These are phyloP conservation scores for Auricularia heimuer DNA, from an alignment of 768 basidiomycete genomes.

Conservation along the genomic window DNA sequence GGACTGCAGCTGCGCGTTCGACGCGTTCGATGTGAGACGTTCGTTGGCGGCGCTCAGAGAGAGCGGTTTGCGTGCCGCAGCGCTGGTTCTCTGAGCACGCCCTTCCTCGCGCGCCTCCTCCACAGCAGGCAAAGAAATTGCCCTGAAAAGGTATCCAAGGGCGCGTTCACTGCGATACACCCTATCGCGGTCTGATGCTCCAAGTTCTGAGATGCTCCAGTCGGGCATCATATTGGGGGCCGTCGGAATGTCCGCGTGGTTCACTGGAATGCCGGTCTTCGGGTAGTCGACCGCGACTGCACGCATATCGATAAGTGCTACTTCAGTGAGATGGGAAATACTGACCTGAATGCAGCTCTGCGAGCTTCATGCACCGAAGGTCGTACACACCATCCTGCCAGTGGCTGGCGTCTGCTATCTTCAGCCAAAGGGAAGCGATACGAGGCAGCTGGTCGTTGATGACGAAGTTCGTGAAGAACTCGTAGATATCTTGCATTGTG, in stretches of 20 bases:
- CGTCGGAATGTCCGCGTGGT: slow-evolving; percentile 33
- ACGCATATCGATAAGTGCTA: neutral
- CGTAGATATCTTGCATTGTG: slow-evolving; percentile 54
- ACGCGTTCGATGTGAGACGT: too few relatives aligned
- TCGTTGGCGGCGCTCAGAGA: too few relatives aligned
- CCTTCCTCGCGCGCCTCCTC: neutral
- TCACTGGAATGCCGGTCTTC: slow-evolving; percentile 43
- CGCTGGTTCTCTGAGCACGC: too few relatives aligned
- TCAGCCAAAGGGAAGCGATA: slow-evolving; percentile 52
- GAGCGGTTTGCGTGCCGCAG: too few relatives aligned
- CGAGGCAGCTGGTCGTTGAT: slow-evolving; percentile 39
- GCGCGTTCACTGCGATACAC: slow-evolving; percentile 47
- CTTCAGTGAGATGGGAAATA: neutral
- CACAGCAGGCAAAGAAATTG: slow-evolving; percentile 41
- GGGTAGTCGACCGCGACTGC: slow-evolving; percentile 51
- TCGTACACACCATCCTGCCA: slow-evolving; percentile 33
- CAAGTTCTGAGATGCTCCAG: slow-evolving; percentile 32
- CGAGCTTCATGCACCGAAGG: slow-evolving; percentile 40
- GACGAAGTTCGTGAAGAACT: slow-evolving; percentile 63
- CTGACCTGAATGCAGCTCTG: slow-evolving; percentile 43
- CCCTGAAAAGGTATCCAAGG: slow-evolving; percentile 54
- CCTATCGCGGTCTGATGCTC: neutral
- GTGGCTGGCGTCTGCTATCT: slow-evolving; percentile 48
- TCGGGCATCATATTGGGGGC: slow-evolving; percentile 35
- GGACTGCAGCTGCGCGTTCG: too few relatives aligned